Base-by-base conservation (phyloP, 768 basidiomycete genomes). In the Gymnopilus dilepis region DNA sequence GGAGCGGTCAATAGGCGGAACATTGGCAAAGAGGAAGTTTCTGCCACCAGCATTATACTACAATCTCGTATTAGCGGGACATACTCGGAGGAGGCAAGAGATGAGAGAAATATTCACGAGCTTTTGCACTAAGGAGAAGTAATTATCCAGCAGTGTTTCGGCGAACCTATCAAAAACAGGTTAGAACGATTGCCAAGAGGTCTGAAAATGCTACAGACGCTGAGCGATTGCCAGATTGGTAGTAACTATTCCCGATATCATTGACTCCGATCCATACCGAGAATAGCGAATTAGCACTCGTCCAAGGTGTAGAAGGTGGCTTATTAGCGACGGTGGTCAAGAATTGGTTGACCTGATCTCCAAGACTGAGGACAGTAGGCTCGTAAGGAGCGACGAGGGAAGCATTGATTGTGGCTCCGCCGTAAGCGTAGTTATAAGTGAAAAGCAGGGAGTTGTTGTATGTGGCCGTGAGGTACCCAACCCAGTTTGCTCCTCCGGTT, bases 211-310 rank as follows among this genome's bases (percentile, higher is more conserved):
- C 33, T 22, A 73, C 84, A 56, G 66, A 86, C 84, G 82, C 82
- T 52, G 65, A 71, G 22, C 84, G 78, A 65, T 83, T 78, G 0
- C 85, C 86, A 28, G 74, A 62, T 54, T 72, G 19, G 52, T 77
- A 81, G 59, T 78, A 86, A 53, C 82, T 85, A 65, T 84, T 84
- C 28, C 83, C 86, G 31, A 90, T 80, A 65, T 90, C 89, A 66
- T 90, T 90, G 64, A 90, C 86, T 1, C 89, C 89, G 59, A 91
- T 88, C 80, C 82, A 90, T n/a, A 89, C 72, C 0, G 84, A 84
- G 72, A 91, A 90, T 48, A 90, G 66, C 55, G 86, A 69, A 66
- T 89, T 84, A 3, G 68, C 64, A 58, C 81, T 80, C 22, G 80
- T 79, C 89, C 89, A 90, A 0, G 82, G 80, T 1, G 84, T 80